A percentile compares a stretch with the other conserved stretches of the same genome.
These are phyloP conservation scores for Alternaria gansuensis DNA, from an alignment of 2,329 filamentous ascomycete genomes.

Conservation along the genomic window DNA sequence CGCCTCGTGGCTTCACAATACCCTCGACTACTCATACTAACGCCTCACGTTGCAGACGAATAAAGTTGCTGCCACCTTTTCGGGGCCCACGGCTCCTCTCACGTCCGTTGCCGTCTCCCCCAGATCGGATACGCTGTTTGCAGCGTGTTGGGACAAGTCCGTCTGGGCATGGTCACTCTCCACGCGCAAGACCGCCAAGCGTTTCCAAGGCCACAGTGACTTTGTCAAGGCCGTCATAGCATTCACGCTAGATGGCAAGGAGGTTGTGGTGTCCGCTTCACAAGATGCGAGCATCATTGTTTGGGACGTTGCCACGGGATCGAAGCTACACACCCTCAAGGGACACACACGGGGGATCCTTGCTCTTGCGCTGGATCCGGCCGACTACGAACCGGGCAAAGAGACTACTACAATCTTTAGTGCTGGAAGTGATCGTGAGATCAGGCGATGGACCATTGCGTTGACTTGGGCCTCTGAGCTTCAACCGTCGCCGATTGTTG, in stretches of 20 bases:
- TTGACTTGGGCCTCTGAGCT: slow-evolving; percentile 34
- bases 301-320: slow-evolving; percentile 77
- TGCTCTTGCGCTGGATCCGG: slow-evolving; percentile 77
- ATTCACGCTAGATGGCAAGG: slow-evolving; percentile 66
- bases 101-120: slow-evolving; percentile 48
- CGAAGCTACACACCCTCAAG: slow-evolving; percentile 77
- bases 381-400: slow-evolving; percentile 34
- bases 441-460: slow-evolving; percentile 76
- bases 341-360: slow-evolving; percentile 82
- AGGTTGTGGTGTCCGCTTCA: slow-evolving; percentile 61
- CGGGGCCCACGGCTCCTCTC: slow-evolving; percentile 80
- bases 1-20: slow-evolving; percentile 7
- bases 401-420: slow-evolving; percentile 71
- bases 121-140: slow-evolving; percentile 69
- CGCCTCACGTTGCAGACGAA: slow-evolving; percentile 30
- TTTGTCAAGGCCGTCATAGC: slow-evolving; percentile 86
- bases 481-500: slow-evolving; percentile 67
- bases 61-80: slow-evolving; percentile 63
- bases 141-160: slow-evolving; percentile 93
- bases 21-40: slow-evolving; percentile 22
- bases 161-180: slow-evolving; percentile 82
- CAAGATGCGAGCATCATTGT: slow-evolving; percentile 67
- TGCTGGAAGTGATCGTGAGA: slow-evolving; percentile 69
- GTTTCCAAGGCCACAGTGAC: slow-evolving; percentile 81
- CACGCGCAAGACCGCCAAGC: slow-evolving; percentile 56